Percentiles rank a stretch among this genome's conserved stretches.
Evolutionary conservation across 371 early-diverging fungal genomes (phyloP).

Genomic region (Blastocladiella emersonii): DNA sequence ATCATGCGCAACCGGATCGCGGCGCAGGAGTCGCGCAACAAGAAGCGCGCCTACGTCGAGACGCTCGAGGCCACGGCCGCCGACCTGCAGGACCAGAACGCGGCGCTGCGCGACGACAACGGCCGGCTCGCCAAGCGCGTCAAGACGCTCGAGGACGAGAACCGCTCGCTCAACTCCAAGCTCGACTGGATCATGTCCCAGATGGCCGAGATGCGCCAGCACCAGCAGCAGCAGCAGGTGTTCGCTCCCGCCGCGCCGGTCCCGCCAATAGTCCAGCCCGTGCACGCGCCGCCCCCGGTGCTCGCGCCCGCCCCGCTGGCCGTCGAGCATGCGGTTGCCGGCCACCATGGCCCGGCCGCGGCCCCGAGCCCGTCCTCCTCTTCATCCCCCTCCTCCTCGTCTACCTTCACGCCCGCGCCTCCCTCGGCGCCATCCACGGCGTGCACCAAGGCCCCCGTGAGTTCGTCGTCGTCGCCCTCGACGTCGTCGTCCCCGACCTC

Average conservation of each 20-base stretch:
- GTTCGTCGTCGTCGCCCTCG: no score
- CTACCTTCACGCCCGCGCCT: no score
- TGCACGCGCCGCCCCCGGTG: not conserved
- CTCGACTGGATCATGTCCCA: constrained; percentile 1
- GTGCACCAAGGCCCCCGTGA: no score
- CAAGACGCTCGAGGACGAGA: not conserved
- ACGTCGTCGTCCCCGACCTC: no score
- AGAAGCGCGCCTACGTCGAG: constrained; percentile 6
- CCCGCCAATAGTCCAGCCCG: no score
- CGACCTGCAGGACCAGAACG: not conserved
- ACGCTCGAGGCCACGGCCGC: not conserved
- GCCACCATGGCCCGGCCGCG: no score
- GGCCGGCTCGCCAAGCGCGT: constrained; percentile 1
- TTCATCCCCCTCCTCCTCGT: no score
- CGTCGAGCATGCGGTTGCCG: no score
- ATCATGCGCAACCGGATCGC: constrained; percentile 4
- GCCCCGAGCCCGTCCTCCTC: no score
- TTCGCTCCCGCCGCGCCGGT: no score
- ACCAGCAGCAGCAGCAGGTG: not conserved
- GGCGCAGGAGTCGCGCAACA: constrained; percentile 2
- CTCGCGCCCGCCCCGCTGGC: not conserved
- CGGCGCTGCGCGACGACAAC: not conserved
- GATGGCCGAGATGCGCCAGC: not conserved
- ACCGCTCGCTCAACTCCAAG: not conserved
- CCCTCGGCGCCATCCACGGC: no score